phyloP scores from a whole-genome alignment of 768 basidiomycete genomes.

The Galerina sulciceps region DNA sequence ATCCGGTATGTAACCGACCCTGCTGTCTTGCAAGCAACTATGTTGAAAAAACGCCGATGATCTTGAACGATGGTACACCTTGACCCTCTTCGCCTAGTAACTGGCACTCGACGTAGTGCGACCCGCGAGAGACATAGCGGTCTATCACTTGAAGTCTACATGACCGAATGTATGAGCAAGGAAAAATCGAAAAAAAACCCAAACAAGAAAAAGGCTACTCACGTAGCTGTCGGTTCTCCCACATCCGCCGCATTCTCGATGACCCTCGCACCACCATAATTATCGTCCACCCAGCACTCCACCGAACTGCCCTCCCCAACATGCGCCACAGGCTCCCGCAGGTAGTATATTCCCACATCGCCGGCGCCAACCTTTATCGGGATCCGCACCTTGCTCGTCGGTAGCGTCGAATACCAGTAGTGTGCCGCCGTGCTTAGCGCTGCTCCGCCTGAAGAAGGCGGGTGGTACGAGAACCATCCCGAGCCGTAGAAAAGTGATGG shows the following conservation, averaged over 20 bases:
- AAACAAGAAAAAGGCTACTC: slow-evolving; percentile 34
- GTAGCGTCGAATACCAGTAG: slow-evolving; percentile 92
- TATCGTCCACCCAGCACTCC: slow-evolving; percentile 99
- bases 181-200: not conserved
- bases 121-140: slow-evolving; percentile 79
- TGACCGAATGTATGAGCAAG: not conserved
- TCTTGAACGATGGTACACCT: slow-evolving; percentile 81
- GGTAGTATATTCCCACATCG: slow-evolving; percentile 90
- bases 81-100: slow-evolving; percentile 87
- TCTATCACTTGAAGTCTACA: slow-evolving; percentile 85
- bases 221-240: slow-evolving; percentile 68
- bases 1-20: too few relatives aligned
- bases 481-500: slow-evolving; percentile 90
- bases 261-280: slow-evolving; percentile 74
- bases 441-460: slow-evolving; percentile 42
- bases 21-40: slow-evolving; percentile 30
- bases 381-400: slow-evolving; percentile 81
- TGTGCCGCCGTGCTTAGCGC: slow-evolving; percentile 67
- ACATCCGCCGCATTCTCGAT: slow-evolving; percentile 80
- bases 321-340: slow-evolving; percentile 66
- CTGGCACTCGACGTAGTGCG: slow-evolving; percentile 93
- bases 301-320: slow-evolving; percentile 71
- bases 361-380: slow-evolving; percentile 87
- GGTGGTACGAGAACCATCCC: slow-evolving; percentile 87
- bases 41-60: slow-evolving; percentile 88